Base-by-base conservation (phyloP, 75 land plant species). In the Selaginella tamariscina region DNA sequence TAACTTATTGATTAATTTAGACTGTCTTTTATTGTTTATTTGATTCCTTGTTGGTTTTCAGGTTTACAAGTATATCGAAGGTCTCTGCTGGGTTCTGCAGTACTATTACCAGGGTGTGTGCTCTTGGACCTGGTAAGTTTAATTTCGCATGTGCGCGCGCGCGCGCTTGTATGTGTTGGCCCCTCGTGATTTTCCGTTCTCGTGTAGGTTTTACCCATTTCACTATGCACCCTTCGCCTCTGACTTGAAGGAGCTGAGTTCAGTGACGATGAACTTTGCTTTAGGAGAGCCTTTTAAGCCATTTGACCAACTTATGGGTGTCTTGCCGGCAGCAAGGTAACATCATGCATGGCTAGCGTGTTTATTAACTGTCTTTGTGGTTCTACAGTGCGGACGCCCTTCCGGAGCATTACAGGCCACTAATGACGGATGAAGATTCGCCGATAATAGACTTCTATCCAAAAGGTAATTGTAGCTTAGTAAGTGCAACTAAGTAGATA, bases 151-250 rank as follows among this genome's bases (percentile, higher is more conserved):
- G 32, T 1, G 2, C 20, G 31, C 5, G 29, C 26, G 29, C 9
- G 66, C 29, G 66, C 29, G 31, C 20, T 20, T 49, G 54, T 49
- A 49, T 13, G 54, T 13, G 54, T 13, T 49, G 11, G 26, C 22
- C 21, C 21, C 8, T 22, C 22, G 20, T 59, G 21, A 2, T 59
- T 33, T 67, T 21, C 68, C 27, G 9, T 59, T 59, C 21, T 59
- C 5, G 2, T 69, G 1, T 71, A 93, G 98, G 98, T 93, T 81
- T 72, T 93, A 89, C 72, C 98, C 98, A 0, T 93, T 88, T 70
- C 95, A 93, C 71, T 93, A 93, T 79, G 98, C 98, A 28, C 98
- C 98, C n/a, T 93, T 93, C 84, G 98, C 98, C 33, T 93, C 98
- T 69, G 98, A 93, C 75, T 73, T 93, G 55, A 85, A 74, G 44